Percentiles rank a stretch among this genome's conserved stretches.
Conservation (phyloP, 768 basidiomycete species). For the Lentinula sp. region DNA sequence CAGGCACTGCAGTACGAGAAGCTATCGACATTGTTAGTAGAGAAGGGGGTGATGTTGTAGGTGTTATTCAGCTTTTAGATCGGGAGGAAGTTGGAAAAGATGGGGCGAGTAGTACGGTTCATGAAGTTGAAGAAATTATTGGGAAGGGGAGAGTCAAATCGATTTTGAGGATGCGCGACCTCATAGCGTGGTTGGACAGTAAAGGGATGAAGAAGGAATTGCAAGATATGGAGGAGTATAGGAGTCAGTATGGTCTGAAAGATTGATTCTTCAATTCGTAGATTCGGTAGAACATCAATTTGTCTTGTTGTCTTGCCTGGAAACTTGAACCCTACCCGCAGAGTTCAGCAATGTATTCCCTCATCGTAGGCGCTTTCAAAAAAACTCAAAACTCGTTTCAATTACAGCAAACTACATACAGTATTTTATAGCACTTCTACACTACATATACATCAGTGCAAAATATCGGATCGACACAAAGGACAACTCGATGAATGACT, state of each 20-base stretch:
- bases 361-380: too few relatives aligned
- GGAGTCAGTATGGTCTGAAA: constrained; percentile 65
- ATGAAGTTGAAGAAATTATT: constrained; percentile 72
- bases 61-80: constrained; percentile 84
- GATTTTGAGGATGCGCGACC: constrained; percentile 79
- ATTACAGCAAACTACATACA: background rate
- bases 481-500: constrained; percentile 92
- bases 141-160: constrained; percentile 66
- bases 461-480: constrained; percentile 80
- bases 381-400: too few relatives aligned
- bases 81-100: constrained; percentile 79
- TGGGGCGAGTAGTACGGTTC: constrained; percentile 63
- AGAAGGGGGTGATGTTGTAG: constrained; percentile 77
- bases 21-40: constrained; percentile 69
- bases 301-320: too few relatives aligned
- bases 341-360: too few relatives aligned
- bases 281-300: too few relatives aligned
- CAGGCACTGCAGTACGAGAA: constrained; percentile 80
- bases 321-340: too few relatives aligned
- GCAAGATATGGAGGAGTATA: constrained; percentile 70
- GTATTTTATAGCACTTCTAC: background rate
- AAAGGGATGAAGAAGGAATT: constrained; percentile 61
- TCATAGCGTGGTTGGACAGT: constrained; percentile 78
- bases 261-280: constrained; percentile 9
- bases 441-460: constrained; percentile 16